A percentile compares a stretch with the other conserved stretches of the same genome.
These are phyloP conservation scores for Chlorella sp. DNA, from an alignment of 139 green algal species.

Conservation along the genomic window DNA sequence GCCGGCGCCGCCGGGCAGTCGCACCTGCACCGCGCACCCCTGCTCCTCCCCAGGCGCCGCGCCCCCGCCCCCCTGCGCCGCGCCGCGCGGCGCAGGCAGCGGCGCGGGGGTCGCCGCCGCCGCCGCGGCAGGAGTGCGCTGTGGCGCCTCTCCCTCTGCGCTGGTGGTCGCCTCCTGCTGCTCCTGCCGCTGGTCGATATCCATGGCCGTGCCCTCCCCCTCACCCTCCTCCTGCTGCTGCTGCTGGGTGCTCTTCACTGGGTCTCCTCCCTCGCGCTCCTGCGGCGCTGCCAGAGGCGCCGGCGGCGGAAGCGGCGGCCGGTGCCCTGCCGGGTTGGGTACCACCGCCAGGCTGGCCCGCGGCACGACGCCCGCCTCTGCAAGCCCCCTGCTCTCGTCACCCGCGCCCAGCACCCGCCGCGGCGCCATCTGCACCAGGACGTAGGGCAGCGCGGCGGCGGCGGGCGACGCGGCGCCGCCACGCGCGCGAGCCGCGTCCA, in stretches of 20 bases:
- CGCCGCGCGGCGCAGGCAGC: neutral
- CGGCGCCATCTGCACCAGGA: conserved; percentile 10
- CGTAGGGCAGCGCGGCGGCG: conserved; percentile 1
- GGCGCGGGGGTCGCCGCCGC: neutral
- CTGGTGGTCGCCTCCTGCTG: neutral
- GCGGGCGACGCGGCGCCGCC: neutral
- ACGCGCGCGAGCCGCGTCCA: conserved; percentile 11
- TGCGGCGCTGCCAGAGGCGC: neutral
- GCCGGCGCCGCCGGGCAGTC: conserved; percentile 16
- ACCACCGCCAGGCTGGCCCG: conserved; percentile 21
- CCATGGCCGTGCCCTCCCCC: neutral
- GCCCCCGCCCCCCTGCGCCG: neutral
- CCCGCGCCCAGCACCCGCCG: conserved; percentile 4
- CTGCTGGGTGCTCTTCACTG: neutral
- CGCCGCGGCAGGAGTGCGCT: neutral
- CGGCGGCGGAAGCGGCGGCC: neutral
- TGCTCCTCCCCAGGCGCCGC: neutral
- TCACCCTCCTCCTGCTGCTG: neutral
- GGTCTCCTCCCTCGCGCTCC: neutral
- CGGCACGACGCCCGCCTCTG: conserved; percentile 11
- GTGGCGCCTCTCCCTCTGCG: neutral
- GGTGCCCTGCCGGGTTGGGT: neutral
- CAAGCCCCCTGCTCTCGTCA: conserved; percentile 1
- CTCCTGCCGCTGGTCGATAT: neutral
- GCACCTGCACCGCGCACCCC: neutral